A percentile compares a stretch with the other conserved stretches of the same genome.
phyloP scores from a whole-genome alignment of 768 basidiomycete species.

The Guyanaporus albipodus region DNA sequence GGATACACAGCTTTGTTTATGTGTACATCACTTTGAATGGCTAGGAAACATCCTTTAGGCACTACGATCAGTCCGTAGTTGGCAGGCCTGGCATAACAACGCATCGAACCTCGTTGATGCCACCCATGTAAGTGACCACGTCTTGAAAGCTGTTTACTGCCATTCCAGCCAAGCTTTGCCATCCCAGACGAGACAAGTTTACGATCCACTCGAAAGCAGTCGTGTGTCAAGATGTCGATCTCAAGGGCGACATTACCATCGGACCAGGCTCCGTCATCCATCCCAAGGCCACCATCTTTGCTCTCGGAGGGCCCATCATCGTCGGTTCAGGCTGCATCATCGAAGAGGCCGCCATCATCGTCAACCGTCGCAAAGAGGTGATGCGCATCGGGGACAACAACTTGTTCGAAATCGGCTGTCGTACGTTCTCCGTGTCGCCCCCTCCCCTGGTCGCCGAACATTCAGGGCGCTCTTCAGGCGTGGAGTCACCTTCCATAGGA shows the following conservation, averaged over 20 bases:
- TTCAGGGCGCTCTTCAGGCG: constrained; percentile 46
- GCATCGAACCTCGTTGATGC: constrained; percentile 17
- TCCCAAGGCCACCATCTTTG: constrained; percentile 91
- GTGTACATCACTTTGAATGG: constrained; percentile 13
- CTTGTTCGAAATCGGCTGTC: constrained; percentile 89
- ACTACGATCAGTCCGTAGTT: too few species aligned
- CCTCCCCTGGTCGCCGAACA: not conserved
- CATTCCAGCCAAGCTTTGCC: not conserved
- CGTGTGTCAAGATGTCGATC: constrained; percentile 89
- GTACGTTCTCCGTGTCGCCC: constrained; percentile 47
- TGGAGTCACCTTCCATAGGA: constrained; percentile 84
- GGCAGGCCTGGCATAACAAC: too few species aligned
- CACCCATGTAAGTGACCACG: constrained; percentile 27
- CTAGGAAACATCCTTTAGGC: not conserved
- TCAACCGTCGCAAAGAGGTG: constrained; percentile 84
- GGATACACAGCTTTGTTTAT: constrained; percentile 18
- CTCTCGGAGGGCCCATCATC: constrained; percentile 84
- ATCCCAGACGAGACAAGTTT: constrained; percentile 74
- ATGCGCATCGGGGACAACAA: constrained; percentile 95
- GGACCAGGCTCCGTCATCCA: constrained; percentile 90
- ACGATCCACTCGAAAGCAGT: constrained; percentile 88
- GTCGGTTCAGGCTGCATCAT: constrained; percentile 87
- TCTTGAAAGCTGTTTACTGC: not conserved
- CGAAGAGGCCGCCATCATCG: constrained; percentile 86
- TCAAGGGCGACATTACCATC: constrained; percentile 92